Base-by-base conservation (phyloP, 441 rosid species). In the Arabidopsis lyrata region DNA sequence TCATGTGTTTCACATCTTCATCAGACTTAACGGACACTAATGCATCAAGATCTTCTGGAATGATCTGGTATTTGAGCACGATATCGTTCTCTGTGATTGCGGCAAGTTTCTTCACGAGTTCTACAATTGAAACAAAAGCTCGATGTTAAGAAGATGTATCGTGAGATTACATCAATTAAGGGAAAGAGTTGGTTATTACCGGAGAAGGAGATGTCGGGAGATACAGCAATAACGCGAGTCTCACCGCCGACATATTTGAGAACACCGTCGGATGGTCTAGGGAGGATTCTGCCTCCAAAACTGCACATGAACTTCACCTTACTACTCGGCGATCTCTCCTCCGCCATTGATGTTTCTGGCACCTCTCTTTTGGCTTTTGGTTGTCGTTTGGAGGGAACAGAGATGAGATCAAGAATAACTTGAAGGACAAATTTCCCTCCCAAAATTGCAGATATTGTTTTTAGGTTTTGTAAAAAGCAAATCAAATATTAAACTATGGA, bases 171-270 rank as follows among this genome's bases (percentile, higher is more conserved):
- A 57, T 34, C 13, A 16, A 34, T 57, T 58, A 18, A 24, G 15
- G 3, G 18, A 16, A 27, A 66, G 16, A 22, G 13, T 27, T 52
- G 8, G 2, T 75, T 35, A n/a, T 7, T 74, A 76, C 98, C 95
- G 55, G 90, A 62, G 78, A 86, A 82, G 44, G 58, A 75, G 72
- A 85, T 77, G 67, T 86, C 86, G 5, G 85, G 85, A 31, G 84
- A 77, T 57, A 92, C 81, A 29, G 89, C 83, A 54, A 92, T 72
- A 67, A 90, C 89, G 3, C 97, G 97, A 24, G 97, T 92, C 77
- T 92, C 99, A 1, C 99, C 97, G 22, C 97, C 97, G 24, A 88
- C 86, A 62, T 94, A 94, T 79, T 89, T 94, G 70, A 92, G 90
- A 31, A 78, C 68, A 3, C 90, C 91, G 11, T 90, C 97, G 8